A percentile compares a stretch with the other conserved stretches of the same genome.
phyloP scores from a whole-genome alignment of 2,329 filamentous ascomycete genomes.

The Fusarium setosum region DNA sequence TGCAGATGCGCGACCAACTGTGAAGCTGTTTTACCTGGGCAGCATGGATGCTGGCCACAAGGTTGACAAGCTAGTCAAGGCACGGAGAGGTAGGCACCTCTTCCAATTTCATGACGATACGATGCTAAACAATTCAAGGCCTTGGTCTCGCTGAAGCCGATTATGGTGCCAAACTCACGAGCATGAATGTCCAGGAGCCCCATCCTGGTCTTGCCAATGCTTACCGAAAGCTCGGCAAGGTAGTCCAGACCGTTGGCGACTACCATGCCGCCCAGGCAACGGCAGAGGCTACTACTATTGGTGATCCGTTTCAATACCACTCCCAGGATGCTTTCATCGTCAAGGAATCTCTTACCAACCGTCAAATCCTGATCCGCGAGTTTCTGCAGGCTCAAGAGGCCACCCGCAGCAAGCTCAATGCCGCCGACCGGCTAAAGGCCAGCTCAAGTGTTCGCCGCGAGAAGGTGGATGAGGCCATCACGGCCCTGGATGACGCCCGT shows the following conservation, averaged over 20 bases:
- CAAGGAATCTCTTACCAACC: conserved; percentile 97
- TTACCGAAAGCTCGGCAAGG: conserved; percentile 93
- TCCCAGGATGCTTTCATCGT: conserved; percentile 97
- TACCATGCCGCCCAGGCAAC: conserved; percentile 97
- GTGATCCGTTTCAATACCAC: conserved; percentile 94
- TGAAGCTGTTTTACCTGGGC: conserved; percentile 95
- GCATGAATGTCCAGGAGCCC: conserved; percentile 89
- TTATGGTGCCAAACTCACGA: conserved; percentile 88
- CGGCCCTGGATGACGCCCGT: conserved; percentile 86
- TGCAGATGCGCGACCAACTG: conserved; percentile 86
- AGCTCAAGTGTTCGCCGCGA: conserved; percentile 89
- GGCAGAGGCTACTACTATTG: conserved; percentile 93
- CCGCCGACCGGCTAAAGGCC: conserved; percentile 88
- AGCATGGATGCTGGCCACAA: conserved; percentile 98
- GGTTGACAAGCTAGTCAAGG: conserved; percentile 93
- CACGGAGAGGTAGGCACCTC: conserved; percentile 76
- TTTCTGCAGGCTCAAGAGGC: conserved; percentile 90
- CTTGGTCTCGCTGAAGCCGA: conserved; percentile 93
- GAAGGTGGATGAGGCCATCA: conserved; percentile 98
- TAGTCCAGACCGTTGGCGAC: conserved; percentile 93
- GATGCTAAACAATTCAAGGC: conserved; percentile 63
- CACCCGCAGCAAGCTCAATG: conserved; percentile 83
- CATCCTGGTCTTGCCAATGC: conserved; percentile 89
- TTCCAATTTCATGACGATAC: background rate
- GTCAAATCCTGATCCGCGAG: conserved; percentile 94